Base-by-base conservation (phyloP, 352 stramenopile genomes). In the Globisporangium polare region DNA sequence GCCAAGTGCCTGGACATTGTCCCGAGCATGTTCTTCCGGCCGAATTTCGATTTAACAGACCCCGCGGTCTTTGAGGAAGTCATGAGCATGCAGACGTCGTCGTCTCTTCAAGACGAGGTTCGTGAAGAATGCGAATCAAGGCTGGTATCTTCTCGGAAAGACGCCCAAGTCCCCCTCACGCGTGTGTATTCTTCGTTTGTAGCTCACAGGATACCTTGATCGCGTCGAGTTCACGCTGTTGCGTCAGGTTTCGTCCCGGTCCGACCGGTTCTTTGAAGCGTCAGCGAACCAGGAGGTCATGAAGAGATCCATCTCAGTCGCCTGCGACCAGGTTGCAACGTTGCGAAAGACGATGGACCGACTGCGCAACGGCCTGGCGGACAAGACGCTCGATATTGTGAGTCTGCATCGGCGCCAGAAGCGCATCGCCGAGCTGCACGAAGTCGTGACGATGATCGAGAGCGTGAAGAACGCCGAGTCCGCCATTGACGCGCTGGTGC, bases 381-480 rank as follows among this genome's bases (percentile, higher is more conserved):
- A 92, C 62, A 93, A 93, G 67, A 92, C 86, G 2, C 74, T 95
- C 33, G 86, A 92, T 53, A 95, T 95, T 60, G 80, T 95, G 63
- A 92, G 81, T 62, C 74, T 95, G n/a, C 83, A 95, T 57, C 77
- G 81, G 18, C 72, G 83, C 12, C 86, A 93, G 54, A 93, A 92
- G 59, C 78, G 83, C 10, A 89, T 94, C 29, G 83, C 82, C 0
- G 82, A 93, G 66, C 69, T 95, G 5, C 80, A 93, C 54, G 81
- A 93, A 70, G 67, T 93, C 53, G 78, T 92, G 46, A 80, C 83
- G 18, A 89, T 92, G 80, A 87, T 95, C 47, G 84, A 95, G 64
- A 81, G 83, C 33, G 83, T 95, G 29, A 95, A 92, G 64, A 86
- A 86, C 63, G 84, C 86, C 5, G 86, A 95, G 61, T 85, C 82